Evolutionary conservation across 441 rosid species (phyloP).

Genomic region (Erysimum cheiri): DNA sequence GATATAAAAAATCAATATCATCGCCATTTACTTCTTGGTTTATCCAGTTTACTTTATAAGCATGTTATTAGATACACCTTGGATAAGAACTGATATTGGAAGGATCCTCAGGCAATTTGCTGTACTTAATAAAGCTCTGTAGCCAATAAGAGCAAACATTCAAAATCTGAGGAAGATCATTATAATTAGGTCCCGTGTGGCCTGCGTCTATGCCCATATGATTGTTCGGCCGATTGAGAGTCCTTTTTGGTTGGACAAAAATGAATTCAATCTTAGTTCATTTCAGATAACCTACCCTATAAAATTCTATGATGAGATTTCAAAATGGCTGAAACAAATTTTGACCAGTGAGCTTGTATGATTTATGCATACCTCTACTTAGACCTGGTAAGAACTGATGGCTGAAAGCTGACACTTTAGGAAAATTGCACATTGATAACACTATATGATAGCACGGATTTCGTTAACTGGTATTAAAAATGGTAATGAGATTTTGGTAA

Average conservation of each 20-base stretch:
- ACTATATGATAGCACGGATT: too few species aligned
- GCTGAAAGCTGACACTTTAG: conserved; percentile 97
- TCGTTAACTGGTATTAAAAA: too few species aligned
- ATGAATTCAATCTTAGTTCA: conserved; percentile 98
- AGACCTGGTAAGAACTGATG: conserved; percentile 95
- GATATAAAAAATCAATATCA: too few species aligned
- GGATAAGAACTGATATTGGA: too few species aligned
- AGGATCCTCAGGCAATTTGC: conserved; percentile 92
- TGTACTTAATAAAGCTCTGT: conserved; percentile 93
- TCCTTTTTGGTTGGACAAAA: conserved; percentile 66
- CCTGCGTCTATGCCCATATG: conserved; percentile 68
- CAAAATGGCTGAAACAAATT: conserved; percentile 32
- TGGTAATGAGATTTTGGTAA: too few species aligned
- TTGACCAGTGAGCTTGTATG: conserved; percentile 30
- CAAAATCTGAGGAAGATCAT: conserved; percentile 71
- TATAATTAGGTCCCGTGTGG: conserved; percentile 74
- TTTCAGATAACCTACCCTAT: conserved; percentile 88
- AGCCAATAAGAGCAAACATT: conserved; percentile 94
- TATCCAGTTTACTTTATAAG: too few species aligned
- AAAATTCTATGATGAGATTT: conserved; percentile 35
- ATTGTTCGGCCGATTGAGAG: conserved; percentile 47
- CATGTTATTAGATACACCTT: too few species aligned
- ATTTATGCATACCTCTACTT: conserved; percentile 83
- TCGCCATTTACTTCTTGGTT: too few species aligned
- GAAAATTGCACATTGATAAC: too few species aligned